A percentile compares a stretch with the other conserved stretches of the same genome.
Evolutionary conservation across 106 monocot genomes (phyloP).

Genomic region (Alisma plantagoaquatica): DNA sequence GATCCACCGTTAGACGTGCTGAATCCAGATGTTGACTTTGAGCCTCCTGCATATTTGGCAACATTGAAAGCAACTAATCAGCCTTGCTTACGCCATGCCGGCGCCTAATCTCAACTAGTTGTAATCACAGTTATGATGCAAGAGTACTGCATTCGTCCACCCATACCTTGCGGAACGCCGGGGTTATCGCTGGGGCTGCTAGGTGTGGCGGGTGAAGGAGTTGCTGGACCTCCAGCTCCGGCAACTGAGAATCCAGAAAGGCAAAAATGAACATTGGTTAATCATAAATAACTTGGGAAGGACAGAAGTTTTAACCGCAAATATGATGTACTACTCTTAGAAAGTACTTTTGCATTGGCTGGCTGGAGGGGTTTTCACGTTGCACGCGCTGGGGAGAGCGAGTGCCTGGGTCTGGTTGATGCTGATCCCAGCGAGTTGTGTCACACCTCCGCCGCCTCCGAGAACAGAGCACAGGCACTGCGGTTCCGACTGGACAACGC

Average conservation of each 20-base stretch:
- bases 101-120: no score
- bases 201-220: not conserved
- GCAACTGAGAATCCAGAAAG: no score
- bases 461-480: not conserved
- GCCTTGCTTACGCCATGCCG: no score
- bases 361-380: not conserved
- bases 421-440: not conserved
- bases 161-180: no score
- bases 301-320: no score
- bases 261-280: not conserved
- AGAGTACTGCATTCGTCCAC: no score
- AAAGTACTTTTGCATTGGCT: conserved; percentile 4
- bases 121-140: no score
- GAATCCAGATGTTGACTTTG: no score
- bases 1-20: no score
- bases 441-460: not conserved
- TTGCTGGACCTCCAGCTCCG: not conserved
- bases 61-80: no score
- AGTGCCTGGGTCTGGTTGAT: conserved; percentile 4
- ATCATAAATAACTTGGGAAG: not conserved
- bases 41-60: no score
- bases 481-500: not conserved
- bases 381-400: not conserved
- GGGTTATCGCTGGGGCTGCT: not conserved
- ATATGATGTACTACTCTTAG: no score